Conservation (phyloP, 2,329 filamentous ascomycete species). For the Pseudogymnoascus sp. region DNA sequence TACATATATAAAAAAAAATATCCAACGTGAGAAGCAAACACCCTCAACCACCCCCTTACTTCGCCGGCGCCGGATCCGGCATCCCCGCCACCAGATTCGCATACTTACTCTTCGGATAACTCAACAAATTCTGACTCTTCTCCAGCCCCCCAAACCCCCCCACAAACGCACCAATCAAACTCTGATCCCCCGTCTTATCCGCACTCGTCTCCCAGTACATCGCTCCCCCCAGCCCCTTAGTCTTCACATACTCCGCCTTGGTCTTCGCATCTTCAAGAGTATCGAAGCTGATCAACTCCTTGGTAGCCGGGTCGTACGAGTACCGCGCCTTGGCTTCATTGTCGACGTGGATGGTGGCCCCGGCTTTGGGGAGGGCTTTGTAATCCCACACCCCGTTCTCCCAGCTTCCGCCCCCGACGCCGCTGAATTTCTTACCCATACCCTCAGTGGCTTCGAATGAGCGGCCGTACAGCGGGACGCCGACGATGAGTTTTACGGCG, state of each 20-base stretch:
- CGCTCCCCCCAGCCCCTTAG: conserved; percentile 55
- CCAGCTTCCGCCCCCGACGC: conserved; percentile 54
- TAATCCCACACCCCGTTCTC: conserved; percentile 71
- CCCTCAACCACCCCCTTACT: neutral
- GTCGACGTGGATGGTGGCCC: conserved; percentile 50
- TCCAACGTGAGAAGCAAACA: neutral
- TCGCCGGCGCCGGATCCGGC: neutral
- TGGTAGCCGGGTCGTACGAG: conserved; percentile 51
- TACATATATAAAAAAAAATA: neutral
- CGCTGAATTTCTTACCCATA: conserved; percentile 52
- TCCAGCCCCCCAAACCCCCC: conserved; percentile 36
- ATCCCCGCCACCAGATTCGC: conserved; percentile 38
- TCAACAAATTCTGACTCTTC: conserved; percentile 38
- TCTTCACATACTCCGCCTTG: conserved; percentile 58
- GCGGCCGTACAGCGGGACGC: conserved; percentile 73
- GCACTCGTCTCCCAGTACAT: conserved; percentile 82
- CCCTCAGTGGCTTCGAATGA: conserved; percentile 57
- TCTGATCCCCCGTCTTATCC: conserved; percentile 51
- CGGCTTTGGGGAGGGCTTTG: conserved; percentile 59
- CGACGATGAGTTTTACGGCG: conserved; percentile 59
- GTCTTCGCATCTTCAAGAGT: conserved; percentile 47
- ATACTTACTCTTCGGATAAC: conserved; percentile 45
- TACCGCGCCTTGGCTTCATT: conserved; percentile 52
- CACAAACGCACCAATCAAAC: conserved; percentile 46
- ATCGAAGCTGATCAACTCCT: conserved; percentile 64